phyloP scores from a whole-genome alignment of 2,329 filamentous ascomycete species.

The Eutypa lata region DNA sequence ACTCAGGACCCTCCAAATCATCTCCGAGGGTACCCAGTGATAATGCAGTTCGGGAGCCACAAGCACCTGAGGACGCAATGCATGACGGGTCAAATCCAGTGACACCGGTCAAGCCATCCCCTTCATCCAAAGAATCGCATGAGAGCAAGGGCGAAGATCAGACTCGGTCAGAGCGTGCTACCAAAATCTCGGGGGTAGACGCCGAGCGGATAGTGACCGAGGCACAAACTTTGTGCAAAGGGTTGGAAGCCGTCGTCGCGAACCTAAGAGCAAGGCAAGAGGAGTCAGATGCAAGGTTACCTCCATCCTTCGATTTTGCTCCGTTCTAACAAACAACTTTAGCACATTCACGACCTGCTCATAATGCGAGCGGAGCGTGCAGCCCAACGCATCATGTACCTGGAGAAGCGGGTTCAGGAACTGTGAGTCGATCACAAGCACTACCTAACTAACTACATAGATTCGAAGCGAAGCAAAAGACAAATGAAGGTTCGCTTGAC shows the following conservation, averaged over 20 bases:
- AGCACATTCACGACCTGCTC: slow-evolving; percentile 62
- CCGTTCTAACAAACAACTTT: slow-evolving; percentile 22
- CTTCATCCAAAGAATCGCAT: slow-evolving; percentile 8
- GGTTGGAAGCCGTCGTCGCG: slow-evolving; percentile 46
- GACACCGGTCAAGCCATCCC: slow-evolving; percentile 11
- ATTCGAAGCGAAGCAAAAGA: slow-evolving; percentile 10
- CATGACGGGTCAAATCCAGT: slow-evolving; percentile 14
- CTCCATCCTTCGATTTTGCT: not conserved
- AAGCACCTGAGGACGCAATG: slow-evolving; percentile 22
- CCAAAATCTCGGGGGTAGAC: slow-evolving; percentile 15
- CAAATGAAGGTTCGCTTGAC: slow-evolving; percentile 6
- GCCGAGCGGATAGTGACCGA: slow-evolving; percentile 34
- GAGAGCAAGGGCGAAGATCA: not conserved
- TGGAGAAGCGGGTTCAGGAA: slow-evolving; percentile 56
- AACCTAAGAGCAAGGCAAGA: slow-evolving; percentile 55
- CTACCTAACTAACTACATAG: slow-evolving; percentile 1
- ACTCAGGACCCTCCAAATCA: slow-evolving; percentile 11
- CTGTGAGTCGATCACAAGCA: too few species aligned
- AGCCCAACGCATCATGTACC: slow-evolving; percentile 55
- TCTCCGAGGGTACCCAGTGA: slow-evolving; percentile 5
- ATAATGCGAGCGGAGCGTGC: slow-evolving; percentile 56
- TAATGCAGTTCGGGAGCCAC: slow-evolving; percentile 30
- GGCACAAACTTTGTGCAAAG: slow-evolving; percentile 45
- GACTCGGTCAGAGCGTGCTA: not conserved
- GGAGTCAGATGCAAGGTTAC: slow-evolving; percentile 52